phyloP scores from a whole-genome alignment of 805 yeast species.

The Yamadazyma phyllophila region DNA sequence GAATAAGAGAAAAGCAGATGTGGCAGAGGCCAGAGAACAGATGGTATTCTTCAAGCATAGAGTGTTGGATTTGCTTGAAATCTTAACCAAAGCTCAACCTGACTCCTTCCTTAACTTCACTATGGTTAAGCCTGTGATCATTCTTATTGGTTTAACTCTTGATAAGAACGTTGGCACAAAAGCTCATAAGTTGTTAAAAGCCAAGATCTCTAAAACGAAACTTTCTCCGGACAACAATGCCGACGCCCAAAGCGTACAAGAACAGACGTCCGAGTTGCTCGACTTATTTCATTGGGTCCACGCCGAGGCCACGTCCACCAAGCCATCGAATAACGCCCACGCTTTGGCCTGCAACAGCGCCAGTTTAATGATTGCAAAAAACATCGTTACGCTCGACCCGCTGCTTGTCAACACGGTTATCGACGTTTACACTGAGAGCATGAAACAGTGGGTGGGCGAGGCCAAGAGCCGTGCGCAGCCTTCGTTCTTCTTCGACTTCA shows the following conservation, averaged over 20 bases:
- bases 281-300: constrained; percentile 43
- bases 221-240: constrained; percentile 11
- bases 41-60: constrained; percentile 77
- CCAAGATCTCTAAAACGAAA: constrained; percentile 53
- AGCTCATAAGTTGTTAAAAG: constrained; percentile 68
- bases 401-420: constrained; percentile 42
- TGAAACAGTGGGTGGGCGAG: constrained; percentile 60
- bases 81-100: constrained; percentile 50
- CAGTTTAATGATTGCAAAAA: constrained; percentile 63
- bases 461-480: constrained; percentile 48
- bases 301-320: constrained; percentile 24
- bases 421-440: constrained; percentile 52
- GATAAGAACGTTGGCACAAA: constrained; percentile 71
- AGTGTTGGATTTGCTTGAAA: constrained; percentile 72
- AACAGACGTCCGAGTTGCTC: constrained; percentile 23
- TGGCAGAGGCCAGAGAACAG: constrained; percentile 73
- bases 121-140: constrained; percentile 55
- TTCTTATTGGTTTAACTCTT: constrained; percentile 61
- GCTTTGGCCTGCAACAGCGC: constrained; percentile 61
- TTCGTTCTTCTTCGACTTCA: constrained; percentile 67
- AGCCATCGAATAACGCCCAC: constrained; percentile 47
- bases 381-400: constrained; percentile 40
- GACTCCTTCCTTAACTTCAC: constrained; percentile 39
- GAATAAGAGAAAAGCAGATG: constrained; percentile 67
- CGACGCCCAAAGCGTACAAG: constrained; percentile 1